Conservation (phyloP, 2,329 filamentous ascomycete species). For the Neonectria ditissima region DNA sequence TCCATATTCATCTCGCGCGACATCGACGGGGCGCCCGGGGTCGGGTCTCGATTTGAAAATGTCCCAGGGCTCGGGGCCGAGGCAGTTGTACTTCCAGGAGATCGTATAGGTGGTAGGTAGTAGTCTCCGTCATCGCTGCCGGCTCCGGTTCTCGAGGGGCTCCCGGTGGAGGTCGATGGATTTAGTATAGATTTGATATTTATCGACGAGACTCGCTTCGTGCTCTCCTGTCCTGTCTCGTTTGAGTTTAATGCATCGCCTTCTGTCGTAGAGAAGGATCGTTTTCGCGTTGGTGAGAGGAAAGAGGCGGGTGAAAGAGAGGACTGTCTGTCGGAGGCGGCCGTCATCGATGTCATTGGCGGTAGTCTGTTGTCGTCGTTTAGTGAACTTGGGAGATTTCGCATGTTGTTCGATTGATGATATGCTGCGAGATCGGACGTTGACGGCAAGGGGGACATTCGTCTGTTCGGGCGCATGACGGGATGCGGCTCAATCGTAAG, state of each 20-base stretch:
- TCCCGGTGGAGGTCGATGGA: slow-evolving; percentile 54
- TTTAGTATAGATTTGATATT: slow-evolving; percentile 83
- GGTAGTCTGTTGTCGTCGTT: slow-evolving; percentile 70
- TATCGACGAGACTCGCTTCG: slow-evolving; percentile 78
- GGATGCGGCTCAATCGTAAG: slow-evolving; percentile 62
- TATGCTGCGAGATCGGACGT: slow-evolving; percentile 63
- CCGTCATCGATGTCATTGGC: slow-evolving; percentile 62
- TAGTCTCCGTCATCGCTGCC: slow-evolving; percentile 56
- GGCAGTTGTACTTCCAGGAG: slow-evolving; percentile 56
- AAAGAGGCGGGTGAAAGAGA: slow-evolving; percentile 72
- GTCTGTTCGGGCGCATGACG: slow-evolving; percentile 57
- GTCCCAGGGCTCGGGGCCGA: slow-evolving; percentile 56
- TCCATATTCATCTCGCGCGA: slow-evolving; percentile 52
- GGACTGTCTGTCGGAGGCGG: slow-evolving; percentile 62
- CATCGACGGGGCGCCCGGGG: slow-evolving; percentile 35
- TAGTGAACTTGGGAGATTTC: slow-evolving; percentile 55
- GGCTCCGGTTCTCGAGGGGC: slow-evolving; percentile 34
- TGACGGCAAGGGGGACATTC: slow-evolving; percentile 57
- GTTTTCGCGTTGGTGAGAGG: slow-evolving; percentile 70
- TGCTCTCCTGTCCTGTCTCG: slow-evolving; percentile 58
- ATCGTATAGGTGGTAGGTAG: slow-evolving; percentile 56
- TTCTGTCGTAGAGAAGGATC: slow-evolving; percentile 73
- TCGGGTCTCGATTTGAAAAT: slow-evolving; percentile 51
- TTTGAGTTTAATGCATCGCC: slow-evolving; percentile 57
- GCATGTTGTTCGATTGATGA: slow-evolving; percentile 58